Evolutionary conservation across 2,329 filamentous ascomycete genomes (phyloP), one percentile per base, ranked within the genome.

Genomic region (Penicillium sp.): DNA sequence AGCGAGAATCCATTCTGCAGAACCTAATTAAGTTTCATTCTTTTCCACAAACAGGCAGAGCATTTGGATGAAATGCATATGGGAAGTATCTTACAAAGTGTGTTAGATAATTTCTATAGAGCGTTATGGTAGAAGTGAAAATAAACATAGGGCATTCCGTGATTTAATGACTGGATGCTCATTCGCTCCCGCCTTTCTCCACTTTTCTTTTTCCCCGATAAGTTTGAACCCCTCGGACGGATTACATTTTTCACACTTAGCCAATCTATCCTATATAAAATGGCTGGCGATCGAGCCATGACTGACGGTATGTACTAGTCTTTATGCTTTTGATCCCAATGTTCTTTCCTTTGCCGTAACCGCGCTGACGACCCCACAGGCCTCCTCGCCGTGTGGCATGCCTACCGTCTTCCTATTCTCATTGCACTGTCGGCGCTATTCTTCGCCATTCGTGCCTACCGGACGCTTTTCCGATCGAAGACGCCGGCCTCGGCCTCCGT

Each of bases 331-430:
- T 42, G n/a, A 39, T 19, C n/a, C 3, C 3, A 19, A 39, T 4
- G 4, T 11, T 6, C 3, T 42, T 22, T 22, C 10, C 39, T 21
- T 21, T 42, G 19, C n/a, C 7, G 39, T 22, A 11, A 10, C 39
- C 35, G 14, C 22, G 33, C 48, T 50, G 22, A 50, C 46, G 43
- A 35, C 31, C 1, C 10, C 26, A n/a, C 57, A 79, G 77, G 70
- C 52, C 46, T 76, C 10, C 63, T 79, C 55, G 69, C 71, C 59
- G 55, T 75, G 57, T 83, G 81, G 81, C 80, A 82, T 67, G 64
- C 68, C 19, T 76, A 79, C 66, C 77, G 81, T 60, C 68, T 79
- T 22, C 74, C 76, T 13, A 66, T 82, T 39, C 70, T 83, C 39
- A 57, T 80, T 42, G 69, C 71, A 14, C 66, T 75, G 33, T 69